phyloP scores from a whole-genome alignment of 108 stramenopile genomes.

The Skeletonema marinoi region DNA sequence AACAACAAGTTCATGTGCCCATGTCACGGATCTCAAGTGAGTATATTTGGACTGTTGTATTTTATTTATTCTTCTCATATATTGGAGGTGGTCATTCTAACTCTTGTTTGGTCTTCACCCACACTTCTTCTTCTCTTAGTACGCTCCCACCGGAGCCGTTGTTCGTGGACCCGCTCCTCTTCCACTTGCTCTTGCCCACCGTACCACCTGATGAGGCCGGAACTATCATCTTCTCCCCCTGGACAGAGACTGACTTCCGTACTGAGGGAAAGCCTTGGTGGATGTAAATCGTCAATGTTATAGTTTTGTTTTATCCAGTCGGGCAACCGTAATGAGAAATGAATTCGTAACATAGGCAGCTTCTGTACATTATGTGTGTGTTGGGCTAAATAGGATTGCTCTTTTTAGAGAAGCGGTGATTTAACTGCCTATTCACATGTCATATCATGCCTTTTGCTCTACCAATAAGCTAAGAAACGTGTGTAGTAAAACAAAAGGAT shows the following conservation, averaged over 20 bases:
- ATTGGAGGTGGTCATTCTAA: background rate
- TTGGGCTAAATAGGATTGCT: background rate
- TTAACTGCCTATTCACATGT: background rate
- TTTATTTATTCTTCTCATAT: background rate
- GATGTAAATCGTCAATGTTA: constrained; percentile 62
- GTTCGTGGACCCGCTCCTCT: constrained; percentile 97
- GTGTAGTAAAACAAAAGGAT: background rate
- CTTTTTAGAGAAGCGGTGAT: background rate
- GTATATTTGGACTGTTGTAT: background rate
- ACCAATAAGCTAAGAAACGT: constrained; percentile 17
- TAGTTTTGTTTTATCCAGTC: background rate
- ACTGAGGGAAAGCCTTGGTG: constrained; percentile 96
- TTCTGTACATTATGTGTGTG: constrained; percentile 6
- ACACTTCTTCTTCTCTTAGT: constrained; percentile 48
- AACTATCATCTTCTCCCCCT: constrained; percentile 89
- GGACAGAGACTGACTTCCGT: constrained; percentile 97
- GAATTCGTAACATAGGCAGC: background rate
- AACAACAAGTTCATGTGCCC: constrained; percentile 99
- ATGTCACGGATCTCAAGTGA: constrained; percentile 94
- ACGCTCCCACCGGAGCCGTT: constrained; percentile 92
- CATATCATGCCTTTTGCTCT: constrained; percentile 13
- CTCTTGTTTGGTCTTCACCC: background rate
- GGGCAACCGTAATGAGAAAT: background rate
- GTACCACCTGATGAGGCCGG: constrained; percentile 81
- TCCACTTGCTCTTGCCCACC: constrained; percentile 95